phyloP scores from a whole-genome alignment of 176 grass and related monocot genomes.

The Oryza punctata region DNA sequence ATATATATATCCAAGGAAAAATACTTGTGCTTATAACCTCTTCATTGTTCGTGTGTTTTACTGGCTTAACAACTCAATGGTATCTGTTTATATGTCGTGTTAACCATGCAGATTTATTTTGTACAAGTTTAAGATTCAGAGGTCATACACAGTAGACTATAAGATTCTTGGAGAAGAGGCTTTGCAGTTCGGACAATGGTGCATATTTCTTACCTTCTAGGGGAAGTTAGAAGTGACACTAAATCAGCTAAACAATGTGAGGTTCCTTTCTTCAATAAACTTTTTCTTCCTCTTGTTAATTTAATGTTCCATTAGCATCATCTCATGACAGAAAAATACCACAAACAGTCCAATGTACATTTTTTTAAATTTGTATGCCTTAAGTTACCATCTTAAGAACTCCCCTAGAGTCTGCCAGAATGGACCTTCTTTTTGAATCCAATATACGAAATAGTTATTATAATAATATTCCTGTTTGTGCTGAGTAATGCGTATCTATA shows the following conservation, averaged over 20 bases:
- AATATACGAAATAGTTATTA: not conserved
- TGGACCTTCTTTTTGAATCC: not conserved
- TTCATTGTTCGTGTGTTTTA: not conserved
- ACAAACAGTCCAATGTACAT: not conserved
- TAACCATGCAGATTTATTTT: constrained; percentile 5
- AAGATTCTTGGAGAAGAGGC: not conserved
- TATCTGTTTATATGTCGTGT: not conserved
- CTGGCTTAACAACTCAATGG: not conserved
- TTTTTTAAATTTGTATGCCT: not conserved
- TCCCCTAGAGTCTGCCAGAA: not conserved
- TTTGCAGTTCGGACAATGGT: not conserved
- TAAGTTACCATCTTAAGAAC: not conserved
- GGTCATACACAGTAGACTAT: not conserved
- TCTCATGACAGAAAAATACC: not conserved
- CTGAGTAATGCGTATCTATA: not conserved
- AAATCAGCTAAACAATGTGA: constrained; percentile 25
- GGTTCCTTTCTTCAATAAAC: not conserved
- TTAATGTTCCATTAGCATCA: not conserved
- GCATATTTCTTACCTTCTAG: constrained; percentile 2
- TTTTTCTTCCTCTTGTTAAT: not conserved
- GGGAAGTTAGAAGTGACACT: not conserved
- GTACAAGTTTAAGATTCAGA: constrained; percentile 12
- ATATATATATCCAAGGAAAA: not conserved
- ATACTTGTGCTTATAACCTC: not conserved
- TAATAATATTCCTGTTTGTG: not conserved